Evolutionary conservation across 176 grass and related monocot genomes (phyloP).

Genomic region (Triticum timopheevii): DNA sequence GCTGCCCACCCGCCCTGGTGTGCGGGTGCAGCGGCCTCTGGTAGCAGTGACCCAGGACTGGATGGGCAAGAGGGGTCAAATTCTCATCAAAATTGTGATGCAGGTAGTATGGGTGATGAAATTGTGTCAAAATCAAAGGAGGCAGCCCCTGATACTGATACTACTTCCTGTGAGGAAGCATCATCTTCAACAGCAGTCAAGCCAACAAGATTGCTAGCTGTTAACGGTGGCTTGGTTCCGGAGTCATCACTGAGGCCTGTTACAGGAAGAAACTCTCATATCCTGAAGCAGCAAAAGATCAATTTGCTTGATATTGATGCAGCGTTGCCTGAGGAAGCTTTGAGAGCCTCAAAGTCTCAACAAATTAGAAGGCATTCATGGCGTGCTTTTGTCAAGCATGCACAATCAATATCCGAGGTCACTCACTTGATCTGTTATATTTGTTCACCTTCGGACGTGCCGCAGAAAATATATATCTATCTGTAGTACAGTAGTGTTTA

Average conservation of each 20-base stretch:
- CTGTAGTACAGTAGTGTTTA: not conserved
- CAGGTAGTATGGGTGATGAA: constrained; percentile 37
- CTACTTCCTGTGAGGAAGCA: constrained; percentile 36
- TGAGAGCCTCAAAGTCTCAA: constrained; percentile 59
- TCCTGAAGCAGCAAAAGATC: constrained; percentile 75
- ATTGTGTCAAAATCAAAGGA: constrained; percentile 45
- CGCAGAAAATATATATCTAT: no score
- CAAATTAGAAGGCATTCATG: constrained; percentile 64
- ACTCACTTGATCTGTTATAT: not conserved
- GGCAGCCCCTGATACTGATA: constrained; percentile 7
- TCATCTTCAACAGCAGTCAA: constrained; percentile 46
- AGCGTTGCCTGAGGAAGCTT: constrained; percentile 68
- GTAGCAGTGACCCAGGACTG: constrained; percentile 55
- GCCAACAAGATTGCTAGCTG: constrained; percentile 42
- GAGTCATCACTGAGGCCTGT: constrained; percentile 70
- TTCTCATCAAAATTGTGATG: constrained; percentile 29
- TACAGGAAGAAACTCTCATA: constrained; percentile 63
- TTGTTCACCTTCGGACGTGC: no score
- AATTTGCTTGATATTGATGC: constrained; percentile 93
- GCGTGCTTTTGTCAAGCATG: constrained; percentile 84
- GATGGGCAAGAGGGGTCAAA: constrained; percentile 41
- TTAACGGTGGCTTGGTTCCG: constrained; percentile 57
- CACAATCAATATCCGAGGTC: constrained; percentile 90
- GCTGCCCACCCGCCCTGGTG: not conserved
- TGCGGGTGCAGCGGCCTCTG: constrained; percentile 30